A percentile compares a stretch with the other conserved stretches of the same genome.
Conservation (phyloP, 495 filamentous ascomycete genomes). For the Penicillium egyptiacum region DNA sequence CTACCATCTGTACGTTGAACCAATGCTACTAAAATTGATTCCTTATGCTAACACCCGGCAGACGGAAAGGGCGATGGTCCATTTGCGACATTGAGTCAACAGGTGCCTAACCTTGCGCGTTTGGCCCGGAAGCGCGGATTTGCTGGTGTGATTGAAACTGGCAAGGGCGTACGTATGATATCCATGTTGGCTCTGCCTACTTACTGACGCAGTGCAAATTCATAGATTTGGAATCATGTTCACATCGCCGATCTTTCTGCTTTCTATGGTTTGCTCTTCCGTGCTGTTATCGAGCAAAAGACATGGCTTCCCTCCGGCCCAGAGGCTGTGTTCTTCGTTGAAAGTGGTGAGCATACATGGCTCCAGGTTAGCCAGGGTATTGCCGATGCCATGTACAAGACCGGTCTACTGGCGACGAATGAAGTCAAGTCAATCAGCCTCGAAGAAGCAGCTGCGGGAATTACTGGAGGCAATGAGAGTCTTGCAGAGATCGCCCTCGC, state of each 20-base stretch:
- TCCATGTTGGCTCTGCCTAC: neutral
- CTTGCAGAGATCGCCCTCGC: slow-evolving; percentile 39
- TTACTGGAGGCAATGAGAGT: slow-evolving; percentile 19
- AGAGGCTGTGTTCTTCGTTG: slow-evolving; percentile 47
- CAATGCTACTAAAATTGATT: neutral
- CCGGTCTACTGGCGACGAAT: slow-evolving; percentile 30
- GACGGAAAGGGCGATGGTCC: slow-evolving; percentile 6
- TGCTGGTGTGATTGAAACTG: slow-evolving; percentile 6
- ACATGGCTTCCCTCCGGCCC: slow-evolving; percentile 39
- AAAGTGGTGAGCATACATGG: slow-evolving; percentile 42
- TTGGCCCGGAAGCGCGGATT: neutral
- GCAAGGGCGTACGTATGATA: slow-evolving; percentile 1
- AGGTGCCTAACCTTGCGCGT: slow-evolving; percentile 8
- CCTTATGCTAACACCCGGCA: neutral
- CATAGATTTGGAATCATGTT: slow-evolving; percentile 44
- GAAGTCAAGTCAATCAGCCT: slow-evolving; percentile 34
- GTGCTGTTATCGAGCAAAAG: slow-evolving; percentile 15
- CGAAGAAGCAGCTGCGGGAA: slow-evolving; percentile 33
- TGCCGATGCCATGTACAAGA: slow-evolving; percentile 34
- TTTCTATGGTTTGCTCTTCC: slow-evolving; percentile 36
- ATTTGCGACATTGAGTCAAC: slow-evolving; percentile 4
- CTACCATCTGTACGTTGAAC: slow-evolving; percentile 39
- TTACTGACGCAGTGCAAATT: slow-evolving; percentile 28
- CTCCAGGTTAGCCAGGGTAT: slow-evolving; percentile 36
- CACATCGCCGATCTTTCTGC: slow-evolving; percentile 48